Base-by-base conservation (phyloP, 306 rosid genomes). In the Crotalaria pallida region DNA sequence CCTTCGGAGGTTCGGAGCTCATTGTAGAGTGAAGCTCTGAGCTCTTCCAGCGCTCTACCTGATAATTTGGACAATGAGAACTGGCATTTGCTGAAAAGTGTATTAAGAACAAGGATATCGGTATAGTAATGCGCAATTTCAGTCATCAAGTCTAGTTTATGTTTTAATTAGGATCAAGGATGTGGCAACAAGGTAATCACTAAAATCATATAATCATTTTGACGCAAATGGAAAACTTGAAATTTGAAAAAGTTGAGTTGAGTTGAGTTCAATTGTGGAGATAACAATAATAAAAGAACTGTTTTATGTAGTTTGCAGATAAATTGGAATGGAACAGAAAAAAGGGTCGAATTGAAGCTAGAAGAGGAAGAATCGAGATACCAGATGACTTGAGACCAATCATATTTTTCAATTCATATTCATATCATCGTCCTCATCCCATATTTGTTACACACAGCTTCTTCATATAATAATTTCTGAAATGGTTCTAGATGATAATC, bases 1-100 rank as follows among this genome's bases (percentile, higher is more conserved):
- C 99, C 96, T 67, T 94, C 97, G 10, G 97, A 94, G 11, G 95
- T 88, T 70, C 92, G 79, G 73, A 88, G 81, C 26, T 94, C 97
- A 82, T 85, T 94, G 90, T 87, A 90, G 41, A 94, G 82, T 33
- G 92, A 81, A 23, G 90, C 67, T 85, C 95, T 81, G 50, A 94
- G 76, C 58, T 90, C 98, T 72, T 94, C 97, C 59, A 88, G 84
- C 1, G 97, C 96, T 77, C 84, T 79, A 75, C 97, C 96, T 88
- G 82, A 48, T 63, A n/a, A 68, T 77, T 81, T 60, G 24, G 48
- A 18, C 56, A 50, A 53, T 65, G 23, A 64, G 22, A 65, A 38
- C 18, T 49, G 2, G 4, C 73, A 44, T 77, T 69, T 43, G 65
- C 43, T 11, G 13, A 53, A 43, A 13, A 40, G 13, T 10, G 13